Conservation (phyloP, 2,329 filamentous ascomycete genomes). For the Penicillium polonicum region DNA sequence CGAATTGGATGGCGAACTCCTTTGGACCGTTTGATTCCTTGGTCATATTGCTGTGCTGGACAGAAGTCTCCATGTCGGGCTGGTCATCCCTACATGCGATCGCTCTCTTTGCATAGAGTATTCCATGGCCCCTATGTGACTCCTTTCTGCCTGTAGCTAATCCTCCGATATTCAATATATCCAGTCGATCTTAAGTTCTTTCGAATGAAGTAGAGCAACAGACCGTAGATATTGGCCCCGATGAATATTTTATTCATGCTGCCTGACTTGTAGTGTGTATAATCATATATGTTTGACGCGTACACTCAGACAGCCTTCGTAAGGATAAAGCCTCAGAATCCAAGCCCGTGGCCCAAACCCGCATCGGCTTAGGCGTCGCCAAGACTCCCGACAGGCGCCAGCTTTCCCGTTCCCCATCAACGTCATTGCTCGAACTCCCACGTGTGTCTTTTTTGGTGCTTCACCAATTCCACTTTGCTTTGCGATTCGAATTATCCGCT, state of each 20-base stretch:
- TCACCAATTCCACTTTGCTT: conserved; percentile 2
- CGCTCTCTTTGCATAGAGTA: not conserved
- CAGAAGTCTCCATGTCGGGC: not conserved
- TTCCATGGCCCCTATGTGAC: not conserved
- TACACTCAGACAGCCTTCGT: not conserved
- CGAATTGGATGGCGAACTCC: not conserved
- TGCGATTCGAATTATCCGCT: not conserved
- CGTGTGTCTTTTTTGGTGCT: conserved; percentile 12
- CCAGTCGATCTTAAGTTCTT: not conserved
- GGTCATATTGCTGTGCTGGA: not conserved
- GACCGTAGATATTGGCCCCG: not conserved
- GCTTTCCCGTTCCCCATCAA: conserved; percentile 35
- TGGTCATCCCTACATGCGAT: not conserved
- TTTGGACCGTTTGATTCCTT: not conserved
- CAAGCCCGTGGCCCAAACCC: conserved; percentile 2
- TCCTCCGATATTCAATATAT: not conserved
- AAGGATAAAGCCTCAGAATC: not conserved
- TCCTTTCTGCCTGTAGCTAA: not conserved
- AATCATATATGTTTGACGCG: not conserved
- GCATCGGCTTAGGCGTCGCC: conserved; percentile 29
- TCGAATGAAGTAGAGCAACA: not conserved
- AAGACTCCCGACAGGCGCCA: conserved; percentile 37
- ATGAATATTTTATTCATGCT: not conserved
- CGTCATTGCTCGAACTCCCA: conserved; percentile 33
- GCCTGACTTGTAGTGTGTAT: not conserved